Evolutionary conservation across 1,284 basidiomycete genomes (phyloP).

Genomic region (Fistulinella staudtii): DNA sequence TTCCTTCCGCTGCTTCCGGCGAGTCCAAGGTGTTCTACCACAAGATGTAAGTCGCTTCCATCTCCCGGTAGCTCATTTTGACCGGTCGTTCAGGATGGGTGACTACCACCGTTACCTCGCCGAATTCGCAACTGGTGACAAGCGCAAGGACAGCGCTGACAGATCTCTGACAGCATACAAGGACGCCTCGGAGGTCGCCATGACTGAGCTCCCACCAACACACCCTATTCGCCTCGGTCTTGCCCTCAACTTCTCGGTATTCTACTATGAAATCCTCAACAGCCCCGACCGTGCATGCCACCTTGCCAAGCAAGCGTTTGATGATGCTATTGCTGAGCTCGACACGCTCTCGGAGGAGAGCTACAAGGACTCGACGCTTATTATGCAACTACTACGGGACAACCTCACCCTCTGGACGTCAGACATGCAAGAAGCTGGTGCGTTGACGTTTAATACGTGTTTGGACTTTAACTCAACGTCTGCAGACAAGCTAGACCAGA

Average conservation of each 20-base stretch:
- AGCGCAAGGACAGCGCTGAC: constrained; percentile 97
- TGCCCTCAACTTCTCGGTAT: constrained; percentile 99
- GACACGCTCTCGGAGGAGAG: constrained; percentile 99
- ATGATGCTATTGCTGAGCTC: constrained; percentile 99
- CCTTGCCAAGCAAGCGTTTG: constrained; percentile 99
- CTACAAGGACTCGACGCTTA: constrained; percentile 98
- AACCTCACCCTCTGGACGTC: constrained; percentile 99
- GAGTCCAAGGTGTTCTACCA: constrained; percentile 99
- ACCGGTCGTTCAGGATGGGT: constrained; percentile 77
- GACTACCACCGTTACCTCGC: constrained; percentile 99
- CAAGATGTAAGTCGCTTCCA: constrained; percentile 82
- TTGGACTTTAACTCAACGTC: constrained; percentile 12
- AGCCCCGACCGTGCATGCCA: constrained; percentile 99
- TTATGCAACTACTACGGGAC: constrained; percentile 99
- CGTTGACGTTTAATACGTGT: constrained; percentile 26
- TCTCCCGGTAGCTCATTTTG: constrained; percentile 1
- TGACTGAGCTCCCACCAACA: constrained; percentile 96
- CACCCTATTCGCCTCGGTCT: constrained; percentile 99
- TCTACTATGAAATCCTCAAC: constrained; percentile 99
- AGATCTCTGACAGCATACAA: constrained; percentile 99
- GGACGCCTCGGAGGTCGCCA: constrained; percentile 97
- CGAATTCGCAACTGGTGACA: constrained; percentile 98
- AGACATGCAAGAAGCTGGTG: constrained; percentile 90
- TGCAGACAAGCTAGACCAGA: constrained; percentile 64
- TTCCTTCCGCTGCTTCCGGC: constrained; percentile 95